Evolutionary conservation across 108 stramenopile genomes (phyloP).

Genomic region (Pseudonitzschia multistriata): DNA sequence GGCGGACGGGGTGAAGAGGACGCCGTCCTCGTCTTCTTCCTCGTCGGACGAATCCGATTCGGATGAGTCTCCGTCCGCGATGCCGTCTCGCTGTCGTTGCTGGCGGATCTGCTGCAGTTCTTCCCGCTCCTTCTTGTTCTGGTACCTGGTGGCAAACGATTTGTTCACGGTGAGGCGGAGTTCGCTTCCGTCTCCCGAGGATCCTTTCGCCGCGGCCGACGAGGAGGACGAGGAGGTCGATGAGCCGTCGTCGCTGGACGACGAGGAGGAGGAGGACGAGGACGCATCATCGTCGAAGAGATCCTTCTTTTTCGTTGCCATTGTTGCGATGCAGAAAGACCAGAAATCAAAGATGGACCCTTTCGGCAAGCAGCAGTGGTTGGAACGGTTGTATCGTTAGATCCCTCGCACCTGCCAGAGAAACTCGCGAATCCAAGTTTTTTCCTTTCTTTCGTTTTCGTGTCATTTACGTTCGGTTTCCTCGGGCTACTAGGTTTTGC

Average conservation of each 20-base stretch:
- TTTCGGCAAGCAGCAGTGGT: too few species aligned
- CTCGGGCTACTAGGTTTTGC: too few species aligned
- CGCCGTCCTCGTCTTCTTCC: conserved; percentile 47
- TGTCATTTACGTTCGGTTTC: too few species aligned
- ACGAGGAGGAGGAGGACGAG: conserved; percentile 1
- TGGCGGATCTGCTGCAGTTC: conserved; percentile 62
- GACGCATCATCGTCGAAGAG: conserved; percentile 27
- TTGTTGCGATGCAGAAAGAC: background rate
- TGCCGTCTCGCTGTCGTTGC: conserved; percentile 35
- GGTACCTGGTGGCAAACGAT: conserved; percentile 69
- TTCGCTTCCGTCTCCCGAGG: background rate
- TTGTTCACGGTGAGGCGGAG: conserved; percentile 53
- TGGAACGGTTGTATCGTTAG: too few species aligned
- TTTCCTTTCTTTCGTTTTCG: too few species aligned
- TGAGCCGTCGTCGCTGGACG: conserved; percentile 6
- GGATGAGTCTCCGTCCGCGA: conserved; percentile 26
- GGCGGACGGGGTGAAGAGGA: conserved; percentile 59
- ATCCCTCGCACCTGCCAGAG: too few species aligned
- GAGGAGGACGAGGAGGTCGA: conserved; percentile 20
- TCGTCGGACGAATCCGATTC: conserved; percentile 29
- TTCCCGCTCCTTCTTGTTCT: conserved; percentile 67
- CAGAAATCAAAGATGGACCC: too few species aligned
- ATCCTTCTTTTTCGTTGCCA: conserved; percentile 23
- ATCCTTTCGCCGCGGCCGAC: conserved; percentile 2
- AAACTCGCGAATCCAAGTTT: too few species aligned